Percentiles rank a stretch among this genome's conserved stretches.
Evolutionary conservation across 1,139 yeast species (phyloP).

Genomic region (Protomyces gravidus): DNA sequence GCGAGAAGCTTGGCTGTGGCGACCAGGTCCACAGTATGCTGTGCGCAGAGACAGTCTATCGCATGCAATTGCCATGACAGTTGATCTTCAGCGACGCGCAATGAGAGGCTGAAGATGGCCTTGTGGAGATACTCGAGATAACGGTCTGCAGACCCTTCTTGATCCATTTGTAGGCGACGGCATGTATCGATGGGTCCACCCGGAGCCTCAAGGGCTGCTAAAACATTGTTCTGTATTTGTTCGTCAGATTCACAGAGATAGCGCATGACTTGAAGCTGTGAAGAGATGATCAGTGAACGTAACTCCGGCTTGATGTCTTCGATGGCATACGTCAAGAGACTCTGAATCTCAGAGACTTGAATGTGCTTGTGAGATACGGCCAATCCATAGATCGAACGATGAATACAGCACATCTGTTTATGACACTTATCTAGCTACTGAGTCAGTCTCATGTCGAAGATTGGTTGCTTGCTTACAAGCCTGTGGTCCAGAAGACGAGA

Average conservation of each 20-base stretch:
- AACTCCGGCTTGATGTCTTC: background rate
- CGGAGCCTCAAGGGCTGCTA: background rate
- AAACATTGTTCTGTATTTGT: background rate
- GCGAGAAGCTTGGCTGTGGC: background rate
- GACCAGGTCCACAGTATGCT: background rate
- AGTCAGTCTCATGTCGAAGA: no score
- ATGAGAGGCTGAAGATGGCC: background rate
- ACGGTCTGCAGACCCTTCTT: background rate
- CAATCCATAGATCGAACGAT: no score
- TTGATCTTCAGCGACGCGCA: background rate
- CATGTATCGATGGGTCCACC: background rate
- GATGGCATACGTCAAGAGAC: background rate
- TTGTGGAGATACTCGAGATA: background rate
- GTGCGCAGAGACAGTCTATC: background rate
- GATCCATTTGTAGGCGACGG: background rate
- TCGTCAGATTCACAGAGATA: background rate
- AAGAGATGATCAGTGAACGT: background rate
- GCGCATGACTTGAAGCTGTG: background rate
- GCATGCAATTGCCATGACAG: background rate
- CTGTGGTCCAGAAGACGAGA: conserved; percentile 12
- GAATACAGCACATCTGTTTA: no score
- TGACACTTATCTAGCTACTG: no score
- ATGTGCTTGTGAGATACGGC: no score
- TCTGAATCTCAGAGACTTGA: no score
- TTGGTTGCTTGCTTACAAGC: no score